Conservation (phyloP, 495 filamentous ascomycete genomes). For the Ascobolus immersus region DNA sequence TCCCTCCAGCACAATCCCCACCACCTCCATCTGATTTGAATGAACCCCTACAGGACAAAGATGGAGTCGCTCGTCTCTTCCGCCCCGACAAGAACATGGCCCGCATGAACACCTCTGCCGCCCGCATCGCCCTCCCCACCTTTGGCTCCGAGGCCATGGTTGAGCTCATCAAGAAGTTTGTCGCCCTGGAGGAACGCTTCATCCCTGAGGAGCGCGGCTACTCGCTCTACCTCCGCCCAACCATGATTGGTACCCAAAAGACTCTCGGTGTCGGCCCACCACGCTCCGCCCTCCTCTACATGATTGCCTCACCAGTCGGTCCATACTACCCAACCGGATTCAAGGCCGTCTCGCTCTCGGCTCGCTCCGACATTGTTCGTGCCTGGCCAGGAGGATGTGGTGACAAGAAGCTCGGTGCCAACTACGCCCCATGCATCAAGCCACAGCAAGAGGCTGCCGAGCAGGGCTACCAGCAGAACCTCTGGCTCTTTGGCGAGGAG, state of each 20-base stretch:
- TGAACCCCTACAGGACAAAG: constrained; percentile 24
- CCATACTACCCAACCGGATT: constrained; percentile 96
- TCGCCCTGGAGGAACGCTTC: constrained; percentile 58
- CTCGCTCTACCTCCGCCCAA: constrained; percentile 80
- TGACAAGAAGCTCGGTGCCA: constrained; percentile 91
- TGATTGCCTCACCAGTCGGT: constrained; percentile 90
- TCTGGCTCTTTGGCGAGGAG: constrained; percentile 89
- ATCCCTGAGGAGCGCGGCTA: constrained; percentile 69
- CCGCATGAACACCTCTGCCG: constrained; percentile 65
- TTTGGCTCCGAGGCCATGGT: constrained; percentile 47
- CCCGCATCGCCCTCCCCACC: constrained; percentile 73
- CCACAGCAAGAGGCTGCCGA: constrained; percentile 76
- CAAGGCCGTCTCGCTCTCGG: constrained; percentile 83
- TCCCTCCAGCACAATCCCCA: neutral
- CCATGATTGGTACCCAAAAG: constrained; percentile 85
- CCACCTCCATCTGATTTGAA: neutral
- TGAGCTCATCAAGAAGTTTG: constrained; percentile 54
- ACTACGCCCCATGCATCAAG: constrained; percentile 89
- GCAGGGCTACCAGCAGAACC: constrained; percentile 86
- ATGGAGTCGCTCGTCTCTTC: constrained; percentile 58
- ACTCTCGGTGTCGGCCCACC: constrained; percentile 80
- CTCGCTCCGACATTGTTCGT: constrained; percentile 79
- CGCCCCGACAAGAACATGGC: constrained; percentile 92
- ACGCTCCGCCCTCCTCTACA: constrained; percentile 67
- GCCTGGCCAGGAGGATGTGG: constrained; percentile 95